A percentile compares a stretch with the other conserved stretches of the same genome.
Evolutionary conservation across 306 rosid species (phyloP).

Genomic region (Gastrolobium villosum): DNA sequence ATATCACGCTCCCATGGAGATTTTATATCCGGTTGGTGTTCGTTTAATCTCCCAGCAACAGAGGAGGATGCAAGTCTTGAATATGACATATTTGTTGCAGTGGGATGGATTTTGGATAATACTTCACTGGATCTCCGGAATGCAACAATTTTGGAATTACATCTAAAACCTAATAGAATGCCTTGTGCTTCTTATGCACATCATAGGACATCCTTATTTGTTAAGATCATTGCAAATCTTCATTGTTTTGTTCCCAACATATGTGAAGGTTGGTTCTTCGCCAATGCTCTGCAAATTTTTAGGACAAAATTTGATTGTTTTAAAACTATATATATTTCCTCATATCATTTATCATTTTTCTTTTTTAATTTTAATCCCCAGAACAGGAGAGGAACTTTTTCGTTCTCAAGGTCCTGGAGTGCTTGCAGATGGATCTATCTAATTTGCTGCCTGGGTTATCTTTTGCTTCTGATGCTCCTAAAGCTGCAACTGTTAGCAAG

Average conservation of each 20-base stretch:
- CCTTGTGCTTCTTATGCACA: constrained; percentile 81
- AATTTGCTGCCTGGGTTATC: constrained; percentile 75
- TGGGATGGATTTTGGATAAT: constrained; percentile 89
- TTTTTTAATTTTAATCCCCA: constrained; percentile 57
- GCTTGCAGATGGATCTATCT: constrained; percentile 77
- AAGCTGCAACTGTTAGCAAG: constrained; percentile 66
- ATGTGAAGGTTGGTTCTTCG: constrained; percentile 83
- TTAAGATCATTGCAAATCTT: constrained; percentile 96
- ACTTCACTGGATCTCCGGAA: constrained; percentile 54
- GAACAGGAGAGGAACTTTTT: constrained; percentile 94
- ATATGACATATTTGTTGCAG: constrained; percentile 84
- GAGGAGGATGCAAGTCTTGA: constrained; percentile 88
- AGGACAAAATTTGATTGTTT: constrained; percentile 30
- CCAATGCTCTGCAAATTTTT: constrained; percentile 38
- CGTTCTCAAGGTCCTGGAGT: constrained; percentile 81
- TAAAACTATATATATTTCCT: constrained; percentile 38
- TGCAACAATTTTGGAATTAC: constrained; percentile 63
- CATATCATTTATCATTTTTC: constrained; percentile 40
- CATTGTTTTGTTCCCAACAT: constrained; percentile 93
- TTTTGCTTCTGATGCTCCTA: constrained; percentile 64
- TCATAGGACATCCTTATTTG: constrained; percentile 88
- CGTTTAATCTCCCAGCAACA: constrained; percentile 75
- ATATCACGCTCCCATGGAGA: constrained; percentile 90
- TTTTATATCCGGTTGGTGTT: constrained; percentile 91
- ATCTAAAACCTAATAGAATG: constrained; percentile 62